phyloP scores from a whole-genome alignment of 495 filamentous ascomycete species.

The Penicillium fimorum region DNA sequence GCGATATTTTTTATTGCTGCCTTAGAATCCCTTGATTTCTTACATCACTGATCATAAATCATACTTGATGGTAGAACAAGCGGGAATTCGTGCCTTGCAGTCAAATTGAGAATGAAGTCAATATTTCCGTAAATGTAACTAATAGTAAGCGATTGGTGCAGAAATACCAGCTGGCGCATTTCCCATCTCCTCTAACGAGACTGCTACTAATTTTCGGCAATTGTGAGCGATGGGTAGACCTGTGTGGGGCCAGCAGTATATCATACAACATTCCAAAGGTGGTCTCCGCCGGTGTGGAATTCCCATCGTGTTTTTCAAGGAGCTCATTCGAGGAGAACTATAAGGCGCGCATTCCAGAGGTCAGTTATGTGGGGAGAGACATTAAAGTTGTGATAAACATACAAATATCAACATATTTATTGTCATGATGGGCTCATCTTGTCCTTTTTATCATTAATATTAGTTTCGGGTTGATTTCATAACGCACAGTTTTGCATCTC shows the following conservation, averaged over 20 bases:
- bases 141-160: neutral
- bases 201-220: neutral
- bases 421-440: neutral
- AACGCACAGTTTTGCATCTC: neutral
- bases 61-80: neutral
- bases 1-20: neutral
- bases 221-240: neutral
- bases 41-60: neutral
- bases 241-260: neutral
- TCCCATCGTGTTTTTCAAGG: neutral
- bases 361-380: slow-evolving; percentile 1
- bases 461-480: neutral
- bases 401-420: neutral
- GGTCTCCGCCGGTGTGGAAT: neutral
- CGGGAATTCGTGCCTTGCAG: slow-evolving; percentile 1
- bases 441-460: neutral
- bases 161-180: neutral
- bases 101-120: neutral
- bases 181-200: neutral
- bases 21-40: too few relatives aligned
- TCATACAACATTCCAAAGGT: neutral
- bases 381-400: slow-evolving; percentile 3
- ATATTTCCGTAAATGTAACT: neutral
- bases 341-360: slow-evolving; percentile 5
- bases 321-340: neutral